Percentiles rank a stretch among this genome's conserved stretches.
Conservation (phyloP, 1,139 yeast genomes). For the Williopsis jadinii region DNA sequence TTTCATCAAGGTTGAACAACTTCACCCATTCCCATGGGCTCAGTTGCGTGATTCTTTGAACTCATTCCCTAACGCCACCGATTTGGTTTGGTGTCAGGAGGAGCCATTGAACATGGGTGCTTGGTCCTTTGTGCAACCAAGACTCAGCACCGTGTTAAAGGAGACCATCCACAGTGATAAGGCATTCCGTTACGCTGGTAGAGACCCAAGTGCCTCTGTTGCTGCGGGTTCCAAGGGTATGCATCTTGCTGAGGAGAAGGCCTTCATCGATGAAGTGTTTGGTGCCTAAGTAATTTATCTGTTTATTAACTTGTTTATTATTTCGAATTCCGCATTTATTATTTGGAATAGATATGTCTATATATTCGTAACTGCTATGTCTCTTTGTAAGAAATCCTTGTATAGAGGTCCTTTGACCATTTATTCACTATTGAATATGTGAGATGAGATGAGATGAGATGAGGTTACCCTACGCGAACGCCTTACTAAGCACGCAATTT, state of each 20-base stretch:
- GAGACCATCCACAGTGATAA: conserved; percentile 63
- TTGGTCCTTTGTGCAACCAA: conserved; percentile 74
- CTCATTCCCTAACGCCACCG: conserved; percentile 76
- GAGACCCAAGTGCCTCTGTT: conserved; percentile 96
- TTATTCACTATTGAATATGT: no score
- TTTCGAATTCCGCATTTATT: no score
- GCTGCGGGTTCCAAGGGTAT: conserved; percentile 95
- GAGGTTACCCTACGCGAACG: background rate
- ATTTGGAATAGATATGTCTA: no score
- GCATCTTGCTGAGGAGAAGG: conserved; percentile 86
- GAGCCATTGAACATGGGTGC: conserved; percentile 98
- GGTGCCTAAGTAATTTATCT: conserved; percentile 8
- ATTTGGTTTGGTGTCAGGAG: conserved; percentile 96
- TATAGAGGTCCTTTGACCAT: no score
- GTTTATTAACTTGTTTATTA: background rate
- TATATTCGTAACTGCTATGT: no score
- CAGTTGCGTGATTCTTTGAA: conserved; percentile 82
- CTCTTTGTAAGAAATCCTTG: no score
- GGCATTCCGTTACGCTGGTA: conserved; percentile 82
- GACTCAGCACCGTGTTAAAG: conserved; percentile 66
- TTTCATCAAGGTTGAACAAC: conserved; percentile 82
- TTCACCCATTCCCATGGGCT: conserved; percentile 98
- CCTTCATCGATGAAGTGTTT: conserved; percentile 77
- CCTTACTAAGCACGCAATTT: background rate
- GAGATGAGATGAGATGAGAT: background rate